Evolutionary conservation across 345 rosid genomes (phyloP), one percentile per base, ranked within the genome.

Genomic region (Ceriops tagal): DNA sequence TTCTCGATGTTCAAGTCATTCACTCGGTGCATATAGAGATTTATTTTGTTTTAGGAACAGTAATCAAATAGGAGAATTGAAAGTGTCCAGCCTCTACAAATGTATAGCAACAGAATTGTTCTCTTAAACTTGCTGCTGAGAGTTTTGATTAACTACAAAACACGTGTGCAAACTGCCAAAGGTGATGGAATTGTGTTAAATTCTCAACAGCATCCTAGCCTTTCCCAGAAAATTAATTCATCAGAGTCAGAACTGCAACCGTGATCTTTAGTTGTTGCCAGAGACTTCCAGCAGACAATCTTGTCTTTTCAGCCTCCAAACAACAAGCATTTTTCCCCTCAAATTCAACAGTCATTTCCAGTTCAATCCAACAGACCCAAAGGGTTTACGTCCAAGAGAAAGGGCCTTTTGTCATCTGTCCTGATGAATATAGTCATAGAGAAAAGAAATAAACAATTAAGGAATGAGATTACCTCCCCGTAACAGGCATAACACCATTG

Each of bases 401-500:
- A 55, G 30, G 16, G 59, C 30, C 22, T 0, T 21, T 4, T 9
- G 4, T 21, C 8, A 55, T 55, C 59, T 9, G 28, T 22, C 22
- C 1, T 1, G 6, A 10, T 55, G 24, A 21, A 27, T 55, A 15
- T 21, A 55, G n/a, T 3, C 18, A 2, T 24, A 15, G 18, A 55
- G 30, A 55, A 55, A 55, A 55, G 5, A 55, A 55, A 21, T 2
- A 55, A 26, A 8, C 24, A 21, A 55, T 21, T 55, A 24, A 58
- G 35, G 11, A 55, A 58, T 55, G 68, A 68, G 30, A 32, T 35
- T 85, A 96, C 99, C 96, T 96, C 99, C 60, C 98, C 99, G 37
- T 96, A 96, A 79, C 97, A 88, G 72, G 93, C 81, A 77, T 90
- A 92, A 86, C 95, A 90, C 99, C 99, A 92, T 53, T 88, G 97